These are phyloP conservation scores for Phlebopus sp. DNA, from an alignment of 1,284 basidiomycete genomes.

Conservation along the genomic window DNA sequence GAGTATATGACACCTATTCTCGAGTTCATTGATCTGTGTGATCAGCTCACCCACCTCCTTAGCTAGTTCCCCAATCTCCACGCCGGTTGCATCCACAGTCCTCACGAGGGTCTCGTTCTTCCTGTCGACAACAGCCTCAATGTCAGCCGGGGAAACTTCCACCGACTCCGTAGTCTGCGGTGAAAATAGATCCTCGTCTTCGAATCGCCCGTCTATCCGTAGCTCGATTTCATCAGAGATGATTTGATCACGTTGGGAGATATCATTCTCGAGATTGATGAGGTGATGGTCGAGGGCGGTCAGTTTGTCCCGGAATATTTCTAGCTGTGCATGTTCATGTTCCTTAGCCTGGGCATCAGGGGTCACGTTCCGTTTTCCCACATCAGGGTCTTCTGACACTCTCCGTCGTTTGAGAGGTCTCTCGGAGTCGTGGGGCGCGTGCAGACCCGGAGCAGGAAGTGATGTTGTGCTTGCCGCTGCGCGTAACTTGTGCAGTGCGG, in stretches of 20 bases:
- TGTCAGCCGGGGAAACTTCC: conserved; percentile 18
- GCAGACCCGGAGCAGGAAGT: conserved; percentile 1
- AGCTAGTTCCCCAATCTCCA: conserved; percentile 39
- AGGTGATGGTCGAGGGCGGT: conserved; percentile 37
- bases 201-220: conserved; percentile 35
- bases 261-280: conserved; percentile 42
- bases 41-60: conserved; percentile 38
- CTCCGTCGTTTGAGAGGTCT: conserved; percentile 41
- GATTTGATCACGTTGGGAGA: conserved; percentile 37
- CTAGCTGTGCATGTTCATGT: conserved; percentile 30
- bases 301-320: conserved; percentile 40
- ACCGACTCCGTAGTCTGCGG: conserved; percentile 12
- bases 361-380: conserved; percentile 1
- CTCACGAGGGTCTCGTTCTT: conserved; percentile 18
- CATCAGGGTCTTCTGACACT: conserved; percentile 20
- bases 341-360: conserved; percentile 15
- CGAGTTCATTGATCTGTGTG: conserved; percentile 26
- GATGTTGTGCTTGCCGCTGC: neutral
- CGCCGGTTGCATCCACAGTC: conserved; percentile 26
- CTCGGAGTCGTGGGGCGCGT: conserved; percentile 17
- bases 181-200: conserved; percentile 29
- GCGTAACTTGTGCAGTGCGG: conserved; percentile 23
- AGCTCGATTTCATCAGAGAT: conserved; percentile 39
- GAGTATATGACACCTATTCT: conserved; percentile 28
- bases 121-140: conserved; percentile 22